Percentiles rank a stretch among this genome's conserved stretches.
These are phyloP conservation scores for Fusarium drepaniforme DNA, from an alignment of 2,329 filamentous ascomycete genomes.

Conservation along the genomic window DNA sequence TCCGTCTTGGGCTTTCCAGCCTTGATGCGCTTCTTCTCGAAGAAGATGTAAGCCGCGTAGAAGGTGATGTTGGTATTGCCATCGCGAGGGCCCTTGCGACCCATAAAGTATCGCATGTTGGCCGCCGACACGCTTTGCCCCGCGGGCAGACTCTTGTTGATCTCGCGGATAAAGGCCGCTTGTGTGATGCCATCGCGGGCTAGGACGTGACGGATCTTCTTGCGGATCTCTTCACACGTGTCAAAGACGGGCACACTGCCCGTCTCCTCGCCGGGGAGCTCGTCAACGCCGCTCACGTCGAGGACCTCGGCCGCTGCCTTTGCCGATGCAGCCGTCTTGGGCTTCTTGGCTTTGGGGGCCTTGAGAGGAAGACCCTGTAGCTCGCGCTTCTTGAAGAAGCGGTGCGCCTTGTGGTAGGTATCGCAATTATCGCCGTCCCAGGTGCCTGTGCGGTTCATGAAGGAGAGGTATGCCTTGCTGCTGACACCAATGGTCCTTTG, in stretches of 20 bases:
- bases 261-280: constrained; percentile 60
- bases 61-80: constrained; percentile 64
- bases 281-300: constrained; percentile 55
- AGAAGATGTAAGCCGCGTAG: constrained; percentile 69
- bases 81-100: constrained; percentile 59
- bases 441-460: constrained; percentile 62
- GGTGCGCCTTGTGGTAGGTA: constrained; percentile 51
- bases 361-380: constrained; percentile 57
- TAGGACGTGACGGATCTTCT: constrained; percentile 66
- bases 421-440: constrained; percentile 50
- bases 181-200: constrained; percentile 59
- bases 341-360: constrained; percentile 48
- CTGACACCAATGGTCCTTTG: constrained; percentile 56
- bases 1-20: constrained; percentile 64
- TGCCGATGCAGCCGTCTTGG: constrained; percentile 40
- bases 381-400: constrained; percentile 65
- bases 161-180: constrained; percentile 63
- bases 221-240: constrained; percentile 68
- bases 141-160: constrained; percentile 56
- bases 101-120: constrained; percentile 62
- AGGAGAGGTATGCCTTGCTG: constrained; percentile 53
- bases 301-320: constrained; percentile 43
- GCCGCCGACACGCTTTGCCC: constrained; percentile 55
- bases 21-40: constrained; percentile 68
- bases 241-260: constrained; percentile 64